Percentiles rank a stretch among this genome's conserved stretches.
phyloP scores from a whole-genome alignment of 1,284 basidiomycete genomes.

The Mycosarcoma mackinlayi region DNA sequence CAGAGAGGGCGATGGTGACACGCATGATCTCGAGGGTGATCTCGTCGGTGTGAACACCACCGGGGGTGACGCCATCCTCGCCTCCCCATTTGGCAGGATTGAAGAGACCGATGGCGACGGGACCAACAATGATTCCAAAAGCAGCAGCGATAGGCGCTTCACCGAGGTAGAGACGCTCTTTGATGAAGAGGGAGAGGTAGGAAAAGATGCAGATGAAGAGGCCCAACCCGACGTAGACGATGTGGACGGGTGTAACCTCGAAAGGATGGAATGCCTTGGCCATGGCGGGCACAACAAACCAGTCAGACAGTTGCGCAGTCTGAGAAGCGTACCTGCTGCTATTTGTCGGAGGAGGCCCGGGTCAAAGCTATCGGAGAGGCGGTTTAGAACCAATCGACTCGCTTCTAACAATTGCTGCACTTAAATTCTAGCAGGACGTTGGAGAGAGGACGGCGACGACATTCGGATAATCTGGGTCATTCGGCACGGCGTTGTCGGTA shows the following conservation, averaged over 20 bases:
- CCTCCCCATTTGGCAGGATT: slow-evolving; percentile 85
- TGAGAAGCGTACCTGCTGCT: not conserved
- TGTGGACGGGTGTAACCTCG: slow-evolving; percentile 63
- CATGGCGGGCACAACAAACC: slow-evolving; percentile 18
- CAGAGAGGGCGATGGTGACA: slow-evolving; percentile 95
- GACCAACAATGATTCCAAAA: slow-evolving; percentile 88
- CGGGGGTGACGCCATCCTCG: slow-evolving; percentile 70
- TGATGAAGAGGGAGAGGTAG: slow-evolving; percentile 91
- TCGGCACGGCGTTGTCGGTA: not conserved
- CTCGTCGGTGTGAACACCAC: slow-evolving; percentile 76
- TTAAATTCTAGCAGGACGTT: slow-evolving; percentile 18
- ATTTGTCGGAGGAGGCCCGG: not conserved
- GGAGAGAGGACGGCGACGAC: slow-evolving; percentile 29
- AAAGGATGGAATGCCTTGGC: slow-evolving; percentile 59
- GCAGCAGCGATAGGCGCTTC: slow-evolving; percentile 96
- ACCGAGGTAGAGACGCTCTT: slow-evolving; percentile 93
- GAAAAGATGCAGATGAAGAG: slow-evolving; percentile 77
- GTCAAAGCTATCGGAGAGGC: not conserved
- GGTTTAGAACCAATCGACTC: not conserved
- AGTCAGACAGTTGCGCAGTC: not conserved
- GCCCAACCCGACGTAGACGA: slow-evolving; percentile 65
- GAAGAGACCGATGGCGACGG: slow-evolving; percentile 85
- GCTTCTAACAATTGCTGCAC: not conserved
- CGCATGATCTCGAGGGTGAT: slow-evolving; percentile 82
- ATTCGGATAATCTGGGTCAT: slow-evolving; percentile 25